Percentiles rank a stretch among this genome's conserved stretches.
phyloP scores from a whole-genome alignment of 768 basidiomycete genomes.

The Lyophyllum decastes region DNA sequence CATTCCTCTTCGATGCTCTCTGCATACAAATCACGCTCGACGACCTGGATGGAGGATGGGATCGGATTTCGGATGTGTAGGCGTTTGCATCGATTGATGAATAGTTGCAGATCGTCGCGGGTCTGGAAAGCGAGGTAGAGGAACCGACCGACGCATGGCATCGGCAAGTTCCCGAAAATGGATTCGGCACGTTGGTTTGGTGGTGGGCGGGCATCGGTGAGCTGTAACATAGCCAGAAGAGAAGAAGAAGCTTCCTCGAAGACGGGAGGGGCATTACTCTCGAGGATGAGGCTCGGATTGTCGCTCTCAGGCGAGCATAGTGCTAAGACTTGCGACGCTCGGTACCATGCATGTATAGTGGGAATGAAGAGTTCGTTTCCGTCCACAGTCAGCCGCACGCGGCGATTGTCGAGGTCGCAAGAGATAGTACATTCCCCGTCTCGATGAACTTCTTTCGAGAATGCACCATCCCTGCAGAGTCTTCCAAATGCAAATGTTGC shows the following conservation, averaged over 20 bases:
- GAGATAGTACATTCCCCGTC: background rate
- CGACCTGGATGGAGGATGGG: background rate
- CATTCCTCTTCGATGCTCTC: background rate
- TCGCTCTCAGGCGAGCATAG: background rate
- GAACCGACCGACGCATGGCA: conserved; percentile 3
- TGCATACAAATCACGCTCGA: background rate
- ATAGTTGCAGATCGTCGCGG: background rate
- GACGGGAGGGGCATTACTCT: background rate
- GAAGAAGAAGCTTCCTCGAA: background rate
- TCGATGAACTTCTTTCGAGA: conserved; percentile 2
- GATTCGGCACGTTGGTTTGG: conserved; percentile 1
- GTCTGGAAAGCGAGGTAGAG: conserved; percentile 3
- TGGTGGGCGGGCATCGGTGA: background rate
- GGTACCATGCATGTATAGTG: background rate
- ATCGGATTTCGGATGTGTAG: background rate
- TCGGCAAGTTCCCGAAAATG: background rate
- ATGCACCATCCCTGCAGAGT: conserved; percentile 3
- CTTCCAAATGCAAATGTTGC: conserved; percentile 4
- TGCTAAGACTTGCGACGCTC: conserved; percentile 1
- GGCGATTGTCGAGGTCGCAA: conserved; percentile 6
- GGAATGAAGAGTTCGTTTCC: background rate
- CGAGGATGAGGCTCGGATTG: background rate
- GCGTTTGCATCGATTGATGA: background rate
- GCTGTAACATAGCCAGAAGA: background rate
- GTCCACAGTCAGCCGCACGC: background rate